Evolutionary conservation across 495 filamentous ascomycete genomes (phyloP).

Genomic region (Penicillium nucicola): DNA sequence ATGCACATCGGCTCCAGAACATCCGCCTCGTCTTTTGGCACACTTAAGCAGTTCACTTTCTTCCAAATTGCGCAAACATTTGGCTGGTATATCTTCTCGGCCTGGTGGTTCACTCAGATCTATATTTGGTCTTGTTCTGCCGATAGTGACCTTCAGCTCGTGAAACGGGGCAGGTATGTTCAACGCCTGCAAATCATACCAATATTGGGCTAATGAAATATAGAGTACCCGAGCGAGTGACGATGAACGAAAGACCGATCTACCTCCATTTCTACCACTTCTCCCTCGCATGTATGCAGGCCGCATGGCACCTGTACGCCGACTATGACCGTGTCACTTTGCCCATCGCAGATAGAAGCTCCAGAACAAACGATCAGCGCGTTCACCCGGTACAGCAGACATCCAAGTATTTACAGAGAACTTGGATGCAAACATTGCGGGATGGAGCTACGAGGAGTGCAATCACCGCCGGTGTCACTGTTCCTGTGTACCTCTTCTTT

Average conservation of each 20-base stretch:
- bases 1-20: conserved; percentile 70
- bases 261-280: conserved; percentile 73
- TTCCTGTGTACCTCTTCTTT: conserved; percentile 62
- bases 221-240: conserved; percentile 63
- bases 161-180: conserved; percentile 61
- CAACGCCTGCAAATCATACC: neutral
- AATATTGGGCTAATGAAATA: conserved; percentile 8
- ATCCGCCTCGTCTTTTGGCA: conserved; percentile 61
- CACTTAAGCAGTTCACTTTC: conserved; percentile 53
- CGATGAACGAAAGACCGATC: conserved; percentile 84
- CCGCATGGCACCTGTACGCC: conserved; percentile 62
- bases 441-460: conserved; percentile 39
- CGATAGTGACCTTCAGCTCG: conserved; percentile 64
- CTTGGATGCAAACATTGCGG: conserved; percentile 20
- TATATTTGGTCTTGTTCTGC: conserved; percentile 74
- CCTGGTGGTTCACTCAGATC: conserved; percentile 75
- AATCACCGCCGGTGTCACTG: conserved; percentile 38
- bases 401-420: conserved; percentile 30
- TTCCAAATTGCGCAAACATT: conserved; percentile 64
- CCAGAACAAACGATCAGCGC: conserved; percentile 34
- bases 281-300: conserved; percentile 65
- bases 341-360: conserved; percentile 37
- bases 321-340: conserved; percentile 73
- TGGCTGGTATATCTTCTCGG: conserved; percentile 71
- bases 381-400: conserved; percentile 31